Evolutionary conservation across 2,329 filamentous ascomycete genomes (phyloP).

Genomic region (Paraphaeosphaeria sporulosa): DNA sequence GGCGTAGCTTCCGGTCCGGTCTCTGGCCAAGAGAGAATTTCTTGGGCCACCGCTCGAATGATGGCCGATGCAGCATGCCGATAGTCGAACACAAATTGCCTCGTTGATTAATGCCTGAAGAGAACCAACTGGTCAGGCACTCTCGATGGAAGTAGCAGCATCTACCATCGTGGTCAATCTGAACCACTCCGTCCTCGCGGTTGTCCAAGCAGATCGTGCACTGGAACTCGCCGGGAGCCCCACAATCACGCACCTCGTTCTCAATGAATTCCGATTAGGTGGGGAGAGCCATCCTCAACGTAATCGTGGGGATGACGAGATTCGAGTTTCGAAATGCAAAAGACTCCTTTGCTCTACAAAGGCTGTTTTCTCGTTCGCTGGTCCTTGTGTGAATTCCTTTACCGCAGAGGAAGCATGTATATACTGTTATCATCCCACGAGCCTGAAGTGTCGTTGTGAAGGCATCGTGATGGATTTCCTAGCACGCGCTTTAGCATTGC

Average conservation of each 20-base stretch:
- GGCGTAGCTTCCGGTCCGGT: neutral
- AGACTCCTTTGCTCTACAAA: neutral
- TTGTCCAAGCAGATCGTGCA: neutral
- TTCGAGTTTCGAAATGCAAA: neutral
- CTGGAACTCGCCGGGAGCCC: neutral
- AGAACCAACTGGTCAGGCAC: neutral
- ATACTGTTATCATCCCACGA: neutral
- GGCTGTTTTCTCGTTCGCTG: neutral
- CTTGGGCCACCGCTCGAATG: too few relatives aligned
- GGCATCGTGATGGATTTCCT: neutral
- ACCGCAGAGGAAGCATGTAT: neutral
- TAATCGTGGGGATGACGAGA: too few relatives aligned
- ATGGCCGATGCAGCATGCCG: too few relatives aligned
- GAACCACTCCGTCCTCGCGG: neutral
- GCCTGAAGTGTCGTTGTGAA: neutral
- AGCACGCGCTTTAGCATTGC: neutral
- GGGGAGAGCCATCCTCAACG: neutral
- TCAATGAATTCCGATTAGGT: neutral
- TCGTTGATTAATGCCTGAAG: neutral
- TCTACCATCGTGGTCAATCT: neutral
- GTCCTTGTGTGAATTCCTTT: neutral
- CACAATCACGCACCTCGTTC: neutral
- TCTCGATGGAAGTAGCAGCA: neutral
- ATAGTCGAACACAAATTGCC: too few relatives aligned
- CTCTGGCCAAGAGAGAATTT: too few relatives aligned